Evolutionary conservation across 208 protist species (phyloP), one percentile per base, ranked within the genome.

Genomic region (Tritrichomonas musculus): DNA sequence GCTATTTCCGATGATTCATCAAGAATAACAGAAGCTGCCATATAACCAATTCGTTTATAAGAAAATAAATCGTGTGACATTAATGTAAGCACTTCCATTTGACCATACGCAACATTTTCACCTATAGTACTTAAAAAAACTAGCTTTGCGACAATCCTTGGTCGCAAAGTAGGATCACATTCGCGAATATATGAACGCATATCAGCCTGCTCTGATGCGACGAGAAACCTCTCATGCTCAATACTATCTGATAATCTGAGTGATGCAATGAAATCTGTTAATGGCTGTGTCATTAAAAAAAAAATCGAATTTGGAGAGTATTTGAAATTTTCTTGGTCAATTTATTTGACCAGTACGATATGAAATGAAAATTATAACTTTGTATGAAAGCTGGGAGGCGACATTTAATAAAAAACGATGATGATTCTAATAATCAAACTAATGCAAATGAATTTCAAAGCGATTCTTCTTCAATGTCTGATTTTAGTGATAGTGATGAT

Each of bases 41-140:
- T 75, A 93, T 93, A 93, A 47, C 88, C 88, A 75, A 93, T 66
- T 93, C 88, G 27, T 73, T 93, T 93, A 47, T 93, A 65, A 53
- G 30, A 41, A 65, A 55, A 93, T 69, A 66, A 11, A 20, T 65
- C 57, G 47, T 73, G 1, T 8, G 33, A 60, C 57, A 73, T 73
- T 73, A 93, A 93, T 20, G 88, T 93, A 22, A 93, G 55, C 8
- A 72, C 55, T 73, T 93, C 88, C 88, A 93, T 73, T 73, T 93
- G 88, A 49, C 88, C 88, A 25, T 60, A 93, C 20, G 88, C 36
- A n/a, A 73, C 64, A n/a, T 27, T 65, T 47, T 93, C 57, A 17
- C 88, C 88, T 50, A 93, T 25, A 50, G 73, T 82, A 25, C 14
- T 39, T 17, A 82, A 39, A 30, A 82, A 82, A n/a, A 82, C 41